A percentile compares a stretch with the other conserved stretches of the same genome.
phyloP scores from a whole-genome alignment of 352 stramenopile genomes.

The Thalassiosira delicatula region DNA sequence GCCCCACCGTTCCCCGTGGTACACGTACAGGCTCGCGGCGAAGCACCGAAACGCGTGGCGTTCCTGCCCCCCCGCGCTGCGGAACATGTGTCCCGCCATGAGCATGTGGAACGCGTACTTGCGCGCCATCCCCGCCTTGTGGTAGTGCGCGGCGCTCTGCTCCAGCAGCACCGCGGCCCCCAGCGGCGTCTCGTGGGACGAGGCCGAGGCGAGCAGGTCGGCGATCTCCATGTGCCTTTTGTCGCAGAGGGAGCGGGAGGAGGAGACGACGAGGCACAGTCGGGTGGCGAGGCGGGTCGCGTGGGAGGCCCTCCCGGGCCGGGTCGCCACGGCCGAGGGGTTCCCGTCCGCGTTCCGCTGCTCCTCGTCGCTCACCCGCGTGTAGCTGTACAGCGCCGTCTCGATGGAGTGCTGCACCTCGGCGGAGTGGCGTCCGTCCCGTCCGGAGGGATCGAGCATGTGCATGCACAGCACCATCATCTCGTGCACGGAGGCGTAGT shows the following conservation, averaged over 20 bases:
- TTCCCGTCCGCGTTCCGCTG: constrained; percentile 38
- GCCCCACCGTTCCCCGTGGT: constrained; percentile 75
- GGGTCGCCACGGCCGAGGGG: constrained; percentile 18
- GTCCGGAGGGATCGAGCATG: constrained; percentile 63
- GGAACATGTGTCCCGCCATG: constrained; percentile 85
- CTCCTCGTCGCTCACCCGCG: constrained; percentile 74
- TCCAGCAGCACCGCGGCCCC: constrained; percentile 81
- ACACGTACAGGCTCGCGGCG: constrained; percentile 76
- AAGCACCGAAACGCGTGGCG: constrained; percentile 84
- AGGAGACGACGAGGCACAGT: constrained; percentile 74
- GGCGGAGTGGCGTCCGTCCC: constrained; percentile 60
- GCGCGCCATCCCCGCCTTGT: constrained; percentile 69
- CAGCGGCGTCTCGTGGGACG: constrained; percentile 79
- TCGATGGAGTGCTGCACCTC: constrained; percentile 71
- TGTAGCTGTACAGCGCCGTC: constrained; percentile 78
- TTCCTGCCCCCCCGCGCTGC: constrained; percentile 75
- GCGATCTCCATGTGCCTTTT: constrained; percentile 79
- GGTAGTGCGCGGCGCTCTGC: constrained; percentile 80
- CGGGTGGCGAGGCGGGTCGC: constrained; percentile 75
- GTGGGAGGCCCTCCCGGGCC: constrained; percentile 59
- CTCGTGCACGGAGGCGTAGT: constrained; percentile 82
- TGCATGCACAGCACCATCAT: constrained; percentile 84
- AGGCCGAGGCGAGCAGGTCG: constrained; percentile 80
- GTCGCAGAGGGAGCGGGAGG: constrained; percentile 50
- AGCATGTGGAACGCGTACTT: constrained; percentile 87